phyloP scores from a whole-genome alignment of 2,329 filamentous ascomycete species.

The Colletotrichum noveboracense region DNA sequence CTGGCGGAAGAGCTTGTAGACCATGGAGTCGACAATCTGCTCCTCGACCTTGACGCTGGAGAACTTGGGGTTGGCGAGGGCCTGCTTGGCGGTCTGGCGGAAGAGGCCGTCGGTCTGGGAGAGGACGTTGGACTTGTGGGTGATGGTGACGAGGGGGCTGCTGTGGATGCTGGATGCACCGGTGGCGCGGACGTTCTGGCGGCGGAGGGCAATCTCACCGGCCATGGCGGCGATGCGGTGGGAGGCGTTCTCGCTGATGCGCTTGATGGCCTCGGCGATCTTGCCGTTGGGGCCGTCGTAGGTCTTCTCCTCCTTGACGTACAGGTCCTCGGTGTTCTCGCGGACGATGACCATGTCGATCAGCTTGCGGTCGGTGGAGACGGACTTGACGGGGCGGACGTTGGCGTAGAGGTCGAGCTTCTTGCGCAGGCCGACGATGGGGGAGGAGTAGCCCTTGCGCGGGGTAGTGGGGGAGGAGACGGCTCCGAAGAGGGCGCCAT shows the following conservation, averaged over 20 bases:
- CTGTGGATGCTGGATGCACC: conserved; percentile 65
- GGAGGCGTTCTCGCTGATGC: conserved; percentile 86
- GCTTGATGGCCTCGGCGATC: conserved; percentile 97
- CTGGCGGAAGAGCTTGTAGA: conserved; percentile 99
- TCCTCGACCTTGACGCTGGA: conserved; percentile 77
- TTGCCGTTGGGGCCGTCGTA: conserved; percentile 74
- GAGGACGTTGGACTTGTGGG: conserved; percentile 97
- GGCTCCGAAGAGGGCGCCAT: conserved; percentile 95
- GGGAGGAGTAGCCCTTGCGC: conserved; percentile 94
- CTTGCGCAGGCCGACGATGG: conserved; percentile 96
- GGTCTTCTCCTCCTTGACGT: conserved; percentile 95
- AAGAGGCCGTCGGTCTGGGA: conserved; percentile 97
- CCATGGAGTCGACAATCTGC: conserved; percentile 99
- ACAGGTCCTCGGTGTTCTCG: conserved; percentile 98
- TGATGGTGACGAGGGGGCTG: conserved; percentile 85
- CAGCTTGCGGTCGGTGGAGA: conserved; percentile 66
- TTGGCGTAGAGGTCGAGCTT: conserved; percentile 95
- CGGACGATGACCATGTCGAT: conserved; percentile 98
- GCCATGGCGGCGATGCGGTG: conserved; percentile 91
- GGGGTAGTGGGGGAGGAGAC: conserved; percentile 90
- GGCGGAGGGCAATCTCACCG: conserved; percentile 88
- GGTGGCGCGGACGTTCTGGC: conserved; percentile 77
- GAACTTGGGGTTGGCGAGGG: conserved; percentile 72
- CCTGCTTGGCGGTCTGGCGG: conserved; percentile 77
- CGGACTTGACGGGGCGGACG: conserved; percentile 91